phyloP scores from a whole-genome alignment of 2,329 filamentous ascomycete species.

The Zasmidium cellare region DNA sequence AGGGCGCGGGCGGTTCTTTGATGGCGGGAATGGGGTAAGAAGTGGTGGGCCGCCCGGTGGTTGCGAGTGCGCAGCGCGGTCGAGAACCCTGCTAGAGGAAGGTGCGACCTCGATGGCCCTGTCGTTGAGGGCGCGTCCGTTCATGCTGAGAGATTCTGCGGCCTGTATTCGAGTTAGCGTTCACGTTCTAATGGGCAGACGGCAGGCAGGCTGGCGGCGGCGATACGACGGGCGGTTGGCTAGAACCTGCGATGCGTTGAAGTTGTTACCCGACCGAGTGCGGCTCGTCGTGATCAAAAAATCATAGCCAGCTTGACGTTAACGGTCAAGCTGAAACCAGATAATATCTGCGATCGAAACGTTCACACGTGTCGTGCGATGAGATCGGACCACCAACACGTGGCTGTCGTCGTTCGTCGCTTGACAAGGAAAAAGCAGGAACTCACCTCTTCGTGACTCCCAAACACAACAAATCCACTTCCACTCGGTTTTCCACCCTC shows the following conservation, averaged over 20 bases:
- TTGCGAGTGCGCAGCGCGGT: conserved; percentile 76
- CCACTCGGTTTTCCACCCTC: conserved; percentile 99
- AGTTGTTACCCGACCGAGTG: too few relatives aligned
- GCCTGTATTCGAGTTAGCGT: conserved; percentile 58
- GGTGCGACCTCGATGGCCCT: conserved; percentile 99
- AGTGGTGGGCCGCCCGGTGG: conserved; percentile 54
- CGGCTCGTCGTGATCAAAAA: too few relatives aligned
- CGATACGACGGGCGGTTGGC: too few relatives aligned
- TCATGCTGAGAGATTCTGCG: conserved; percentile 98
- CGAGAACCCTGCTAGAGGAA: conserved; percentile 92
- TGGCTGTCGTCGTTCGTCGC: not conserved
- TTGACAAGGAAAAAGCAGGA: not conserved
- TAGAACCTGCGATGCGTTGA: too few relatives aligned
- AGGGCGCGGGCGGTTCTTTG: conserved; percentile 95
- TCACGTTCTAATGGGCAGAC: too few relatives aligned
- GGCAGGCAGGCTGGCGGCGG: too few relatives aligned
- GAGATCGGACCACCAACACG: too few relatives aligned
- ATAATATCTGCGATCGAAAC: too few relatives aligned
- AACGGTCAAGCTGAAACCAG: too few relatives aligned
- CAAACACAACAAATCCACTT: conserved; percentile 97
- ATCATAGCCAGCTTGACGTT: too few relatives aligned
- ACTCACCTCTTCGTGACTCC: conserved; percentile 95
- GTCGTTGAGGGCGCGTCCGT: conserved; percentile 94
- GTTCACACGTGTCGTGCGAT: too few relatives aligned
- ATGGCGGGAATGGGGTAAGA: conserved; percentile 93